A percentile compares a stretch with the other conserved stretches of the same genome.
Evolutionary conservation across 176 grass and related monocot species (phyloP).

Genomic region (Triticum urartu): DNA sequence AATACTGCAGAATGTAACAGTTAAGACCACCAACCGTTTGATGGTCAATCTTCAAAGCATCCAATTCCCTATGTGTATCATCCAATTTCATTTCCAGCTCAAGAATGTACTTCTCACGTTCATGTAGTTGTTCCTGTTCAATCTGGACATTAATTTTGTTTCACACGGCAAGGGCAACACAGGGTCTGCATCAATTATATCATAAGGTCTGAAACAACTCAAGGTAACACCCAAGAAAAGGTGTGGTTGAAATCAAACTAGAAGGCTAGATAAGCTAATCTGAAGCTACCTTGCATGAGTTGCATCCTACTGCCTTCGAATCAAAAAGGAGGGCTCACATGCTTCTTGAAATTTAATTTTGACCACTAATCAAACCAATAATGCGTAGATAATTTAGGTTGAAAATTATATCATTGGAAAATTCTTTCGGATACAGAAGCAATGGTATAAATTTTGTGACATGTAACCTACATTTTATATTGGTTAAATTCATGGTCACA

Average conservation of each 20-base stretch:
- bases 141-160: neutral
- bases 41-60: conserved; percentile 83
- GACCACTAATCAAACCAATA: too few species aligned
- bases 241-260: neutral
- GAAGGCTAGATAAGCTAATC: neutral
- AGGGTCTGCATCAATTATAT: neutral
- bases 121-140: conserved; percentile 88
- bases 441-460: too few species aligned
- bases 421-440: too few species aligned
- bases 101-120: conserved; percentile 83
- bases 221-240: neutral
- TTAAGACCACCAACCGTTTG: conserved; percentile 66
- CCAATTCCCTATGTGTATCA: conserved; percentile 79
- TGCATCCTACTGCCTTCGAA: neutral
- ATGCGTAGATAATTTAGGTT: too few species aligned
- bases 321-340: too few species aligned
- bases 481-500: too few species aligned
- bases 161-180: neutral
- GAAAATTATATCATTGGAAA: too few species aligned
- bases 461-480: too few species aligned
- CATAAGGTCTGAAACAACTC: neutral
- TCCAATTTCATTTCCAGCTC: conserved; percentile 87
- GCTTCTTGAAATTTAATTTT: too few species aligned
- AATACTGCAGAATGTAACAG: neutral
- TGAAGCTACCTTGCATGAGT: neutral